These are phyloP conservation scores for Mucor circinelloides DNA, from an alignment of 371 early-diverging fungal species.

Conservation along the genomic window DNA sequence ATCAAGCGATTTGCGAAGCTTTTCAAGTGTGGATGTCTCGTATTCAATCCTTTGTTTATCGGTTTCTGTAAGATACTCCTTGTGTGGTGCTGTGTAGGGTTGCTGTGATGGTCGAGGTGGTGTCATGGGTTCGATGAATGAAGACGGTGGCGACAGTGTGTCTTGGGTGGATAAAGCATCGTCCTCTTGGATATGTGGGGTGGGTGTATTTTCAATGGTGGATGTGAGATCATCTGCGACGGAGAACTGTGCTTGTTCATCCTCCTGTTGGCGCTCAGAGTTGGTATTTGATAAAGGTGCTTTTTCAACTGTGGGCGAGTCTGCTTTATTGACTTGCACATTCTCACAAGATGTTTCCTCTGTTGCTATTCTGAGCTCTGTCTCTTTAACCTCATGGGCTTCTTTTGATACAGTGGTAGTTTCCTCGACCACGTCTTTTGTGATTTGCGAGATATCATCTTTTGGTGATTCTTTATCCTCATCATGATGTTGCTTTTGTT, in stretches of 20 bases:
- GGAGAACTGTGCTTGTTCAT: not conserved
- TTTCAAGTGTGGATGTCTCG: constrained; percentile 29
- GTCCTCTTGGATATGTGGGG: not conserved
- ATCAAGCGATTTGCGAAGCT: constrained; percentile 37
- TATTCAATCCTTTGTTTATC: constrained; percentile 35
- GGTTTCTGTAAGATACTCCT: constrained; percentile 14
- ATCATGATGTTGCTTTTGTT: not conserved
- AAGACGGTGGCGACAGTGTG: constrained; percentile 11
- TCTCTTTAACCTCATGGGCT: not conserved
- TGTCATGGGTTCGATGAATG: constrained; percentile 13
- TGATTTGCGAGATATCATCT: not conserved
- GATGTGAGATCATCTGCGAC: not conserved
- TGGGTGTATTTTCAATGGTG: not conserved
- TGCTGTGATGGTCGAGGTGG: constrained; percentile 5
- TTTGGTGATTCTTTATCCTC: not conserved
- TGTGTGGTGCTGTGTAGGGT: constrained; percentile 13
- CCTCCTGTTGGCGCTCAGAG: not conserved
- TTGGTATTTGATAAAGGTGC: not conserved
- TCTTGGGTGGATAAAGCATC: not conserved
- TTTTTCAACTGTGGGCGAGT: not conserved
- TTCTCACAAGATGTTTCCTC: not conserved
- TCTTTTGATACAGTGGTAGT: not conserved
- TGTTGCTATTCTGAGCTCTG: not conserved
- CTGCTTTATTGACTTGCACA: not conserved
- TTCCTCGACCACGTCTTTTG: not conserved